Base-by-base conservation (phyloP, 2,329 filamentous ascomycete species). In the Sclerotinia spermophila region DNA sequence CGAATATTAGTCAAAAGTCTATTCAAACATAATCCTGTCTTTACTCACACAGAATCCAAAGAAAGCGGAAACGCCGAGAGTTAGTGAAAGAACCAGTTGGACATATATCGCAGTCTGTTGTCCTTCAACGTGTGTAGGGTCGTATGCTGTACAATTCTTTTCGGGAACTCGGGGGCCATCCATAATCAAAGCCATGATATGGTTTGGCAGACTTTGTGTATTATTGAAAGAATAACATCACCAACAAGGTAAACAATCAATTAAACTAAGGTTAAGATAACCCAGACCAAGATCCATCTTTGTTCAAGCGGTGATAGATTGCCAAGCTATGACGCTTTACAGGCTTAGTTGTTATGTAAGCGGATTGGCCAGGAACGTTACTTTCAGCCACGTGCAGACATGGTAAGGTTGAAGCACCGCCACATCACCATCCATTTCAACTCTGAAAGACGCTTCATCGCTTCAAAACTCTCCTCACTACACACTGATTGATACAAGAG, bases 51-150 rank as follows among this genome's bases (percentile, higher is more conserved):
- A 96, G 76, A 97, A 97, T 30, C 88, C 84, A 44, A 94, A 73
- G 77, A 96, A 93, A 44, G 92, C 92, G 8, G 86, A 84, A 58
- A 91, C 74, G 44, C 93, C 93, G 48, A 96, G 83, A 7, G 86
- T 82, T 56, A 92, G 79, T 11, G 93, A 95, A 76, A 96, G 84
- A 71, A 89, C 85, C 67, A 94, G 86, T 82, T 96, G 93, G 69
- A 90, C 87, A 42, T 74, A 74, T 55, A 77, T 76, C 67, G 79
- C 72, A 27, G 72, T 75, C 68, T 77, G 74, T 42, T 71, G 71
- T 27, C 75, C 75, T 10, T 56, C 68, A 45, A 78, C 77, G 71
- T 78, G 70, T 24, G 76, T 77, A 24, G 76, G 76, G 35, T 79
- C 74, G 21, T 68, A 59, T 30, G n/a, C 62, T 19, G 68, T 48